Evolutionary conservation across 164 flowering plant species (phyloP).

Genomic region (grape (Vitis vinifera)): DNA sequence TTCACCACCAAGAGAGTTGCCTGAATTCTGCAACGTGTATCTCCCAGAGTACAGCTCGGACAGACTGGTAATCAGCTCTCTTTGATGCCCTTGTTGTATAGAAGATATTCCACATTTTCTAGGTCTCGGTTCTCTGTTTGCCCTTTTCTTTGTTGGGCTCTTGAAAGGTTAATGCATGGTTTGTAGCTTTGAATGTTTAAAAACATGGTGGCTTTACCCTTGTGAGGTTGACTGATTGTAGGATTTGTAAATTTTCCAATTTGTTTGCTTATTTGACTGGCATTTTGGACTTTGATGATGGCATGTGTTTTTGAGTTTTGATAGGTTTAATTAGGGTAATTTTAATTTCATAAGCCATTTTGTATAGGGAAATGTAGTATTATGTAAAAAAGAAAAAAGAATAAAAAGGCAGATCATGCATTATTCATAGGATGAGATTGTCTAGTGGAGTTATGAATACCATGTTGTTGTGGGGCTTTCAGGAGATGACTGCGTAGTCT

Average conservation of each 20-base stretch:
- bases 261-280: too few species aligned
- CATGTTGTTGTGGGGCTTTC: background rate
- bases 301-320: too few species aligned
- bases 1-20: background rate
- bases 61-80: constrained; percentile 8
- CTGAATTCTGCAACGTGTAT: constrained; percentile 19
- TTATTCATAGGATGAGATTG: background rate
- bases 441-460: background rate
- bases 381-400: too few species aligned
- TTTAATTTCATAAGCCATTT: background rate
- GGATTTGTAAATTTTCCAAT: too few species aligned
- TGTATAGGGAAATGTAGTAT: background rate
- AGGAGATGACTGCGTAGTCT: background rate
- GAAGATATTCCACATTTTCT: too few species aligned
- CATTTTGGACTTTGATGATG: too few species aligned
- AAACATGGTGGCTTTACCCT: background rate
- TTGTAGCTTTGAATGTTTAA: background rate
- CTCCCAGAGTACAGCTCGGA: constrained; percentile 11
- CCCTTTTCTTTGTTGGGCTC: background rate
- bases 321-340: background rate
- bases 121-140: too few species aligned
- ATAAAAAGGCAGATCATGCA: background rate
- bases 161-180: background rate
- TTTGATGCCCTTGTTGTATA: background rate
- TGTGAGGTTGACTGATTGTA: too few species aligned